These are phyloP conservation scores for Candida palmyrensis DNA, from an alignment of 805 yeast genomes.

Conservation along the genomic window DNA sequence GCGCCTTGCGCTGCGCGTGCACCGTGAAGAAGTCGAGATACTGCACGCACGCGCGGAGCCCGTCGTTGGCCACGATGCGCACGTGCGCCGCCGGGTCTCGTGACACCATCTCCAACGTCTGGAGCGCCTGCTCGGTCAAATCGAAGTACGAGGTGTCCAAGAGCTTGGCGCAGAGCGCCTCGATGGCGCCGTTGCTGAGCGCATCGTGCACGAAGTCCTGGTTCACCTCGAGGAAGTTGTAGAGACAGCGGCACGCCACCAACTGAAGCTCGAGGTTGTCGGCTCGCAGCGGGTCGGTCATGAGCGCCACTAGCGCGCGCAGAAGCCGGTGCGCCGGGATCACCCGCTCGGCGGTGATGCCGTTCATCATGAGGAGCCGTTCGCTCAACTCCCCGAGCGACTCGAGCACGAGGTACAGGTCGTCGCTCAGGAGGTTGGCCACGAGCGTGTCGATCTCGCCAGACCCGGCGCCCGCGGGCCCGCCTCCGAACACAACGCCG, in stretches of 20 bases:
- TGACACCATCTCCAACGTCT: conserved; percentile 65
- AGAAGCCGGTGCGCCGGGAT: conserved; percentile 59
- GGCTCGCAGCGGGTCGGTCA: conserved; percentile 51
- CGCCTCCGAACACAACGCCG: conserved; percentile 13
- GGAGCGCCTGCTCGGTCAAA: conserved; percentile 85
- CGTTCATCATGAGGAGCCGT: conserved; percentile 63
- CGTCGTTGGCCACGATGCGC: conserved; percentile 52
- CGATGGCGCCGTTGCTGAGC: conserved; percentile 61
- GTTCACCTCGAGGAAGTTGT: conserved; percentile 73
- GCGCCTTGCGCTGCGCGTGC: conserved; percentile 82
- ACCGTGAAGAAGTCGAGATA: conserved; percentile 84
- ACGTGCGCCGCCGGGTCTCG: conserved; percentile 44
- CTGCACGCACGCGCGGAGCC: conserved; percentile 60
- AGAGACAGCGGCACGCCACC: conserved; percentile 77
- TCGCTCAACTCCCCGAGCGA: conserved; percentile 62
- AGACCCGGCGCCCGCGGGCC: conserved; percentile 9
- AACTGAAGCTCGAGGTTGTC: conserved; percentile 77
- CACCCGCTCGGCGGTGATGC: conserved; percentile 52
- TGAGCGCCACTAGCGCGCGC: conserved; percentile 48
- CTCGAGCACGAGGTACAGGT: conserved; percentile 58
- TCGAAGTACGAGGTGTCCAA: conserved; percentile 80
- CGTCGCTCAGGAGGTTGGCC: conserved; percentile 42
- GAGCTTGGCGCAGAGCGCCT: conserved; percentile 59
- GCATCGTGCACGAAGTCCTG: conserved; percentile 59
- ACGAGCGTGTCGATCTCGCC: conserved; percentile 31